Evolutionary conservation across 2,329 filamentous ascomycete genomes (phyloP).

Genomic region (Davidsoniella neocaledoniae): DNA sequence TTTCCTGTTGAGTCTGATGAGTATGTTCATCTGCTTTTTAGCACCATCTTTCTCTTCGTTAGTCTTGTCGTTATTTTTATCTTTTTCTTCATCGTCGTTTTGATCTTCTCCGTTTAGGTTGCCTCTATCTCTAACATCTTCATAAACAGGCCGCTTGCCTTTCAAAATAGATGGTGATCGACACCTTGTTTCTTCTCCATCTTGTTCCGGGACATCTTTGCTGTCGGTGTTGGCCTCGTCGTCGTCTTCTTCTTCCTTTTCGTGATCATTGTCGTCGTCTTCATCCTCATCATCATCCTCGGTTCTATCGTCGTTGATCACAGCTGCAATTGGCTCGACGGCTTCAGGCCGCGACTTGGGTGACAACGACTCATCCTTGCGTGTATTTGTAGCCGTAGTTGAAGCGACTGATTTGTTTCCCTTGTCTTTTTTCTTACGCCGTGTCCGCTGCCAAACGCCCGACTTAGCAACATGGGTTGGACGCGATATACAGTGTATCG

Average conservation of each 20-base stretch:
- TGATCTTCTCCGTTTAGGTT: slow-evolving; percentile 18
- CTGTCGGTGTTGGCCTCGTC: slow-evolving; percentile 13
- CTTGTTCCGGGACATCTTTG: slow-evolving; percentile 12
- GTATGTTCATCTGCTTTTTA: not conserved
- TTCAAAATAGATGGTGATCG: no score
- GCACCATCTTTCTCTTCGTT: slow-evolving; percentile 15
- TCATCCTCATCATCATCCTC: slow-evolving; percentile 16
- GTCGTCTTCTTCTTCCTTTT: slow-evolving; percentile 17
- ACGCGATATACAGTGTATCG: slow-evolving; percentile 64
- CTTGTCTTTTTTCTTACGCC: slow-evolving; percentile 29
- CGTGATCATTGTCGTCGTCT: slow-evolving; percentile 15
- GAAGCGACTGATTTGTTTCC: slow-evolving; percentile 19
- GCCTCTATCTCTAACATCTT: slow-evolving; percentile 16
- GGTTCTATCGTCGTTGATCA: slow-evolving; percentile 14
- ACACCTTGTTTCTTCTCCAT: slow-evolving; percentile 1
- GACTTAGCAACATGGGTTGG: slow-evolving; percentile 69
- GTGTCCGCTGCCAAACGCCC: slow-evolving; percentile 42
- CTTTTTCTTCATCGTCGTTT: slow-evolving; percentile 15
- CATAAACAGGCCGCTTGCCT: not conserved
- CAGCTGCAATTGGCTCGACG: slow-evolving; percentile 13
- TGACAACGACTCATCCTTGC: slow-evolving; percentile 8
- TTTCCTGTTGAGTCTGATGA: slow-evolving; percentile 33
- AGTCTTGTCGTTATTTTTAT: slow-evolving; percentile 21
- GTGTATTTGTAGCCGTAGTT: slow-evolving; percentile 15
- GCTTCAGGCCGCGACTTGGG: slow-evolving; percentile 6